These are phyloP conservation scores for Sporothrix pseudoabietina DNA, from an alignment of 2,329 filamentous ascomycete species.

Conservation along the genomic window DNA sequence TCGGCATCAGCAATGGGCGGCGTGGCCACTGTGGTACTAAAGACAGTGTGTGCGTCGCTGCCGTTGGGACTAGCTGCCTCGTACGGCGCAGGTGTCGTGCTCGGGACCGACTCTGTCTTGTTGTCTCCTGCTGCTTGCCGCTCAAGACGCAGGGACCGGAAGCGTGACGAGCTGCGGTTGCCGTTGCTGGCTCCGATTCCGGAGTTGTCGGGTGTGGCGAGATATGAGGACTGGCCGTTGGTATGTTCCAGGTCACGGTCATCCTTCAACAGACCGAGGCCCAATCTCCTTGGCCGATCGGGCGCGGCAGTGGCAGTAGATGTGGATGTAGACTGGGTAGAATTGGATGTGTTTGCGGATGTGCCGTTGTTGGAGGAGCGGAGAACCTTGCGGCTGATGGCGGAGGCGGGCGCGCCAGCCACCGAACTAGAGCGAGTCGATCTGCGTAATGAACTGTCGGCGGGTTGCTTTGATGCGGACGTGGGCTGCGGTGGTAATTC, in stretches of 20 bases:
- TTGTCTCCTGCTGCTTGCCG: conserved; percentile 42
- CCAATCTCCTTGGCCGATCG: conserved; percentile 47
- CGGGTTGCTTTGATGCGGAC: conserved; percentile 24
- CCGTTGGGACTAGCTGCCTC: conserved; percentile 56
- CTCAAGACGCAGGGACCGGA: conserved; percentile 48
- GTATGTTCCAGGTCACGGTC: background rate
- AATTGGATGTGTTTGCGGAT: conserved; percentile 26
- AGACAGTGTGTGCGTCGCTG: conserved; percentile 61
- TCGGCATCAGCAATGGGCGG: conserved; percentile 76
- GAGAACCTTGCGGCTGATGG: conserved; percentile 40
- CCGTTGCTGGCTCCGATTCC: conserved; percentile 42
- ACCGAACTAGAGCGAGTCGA: conserved; percentile 42
- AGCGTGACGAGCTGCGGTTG: conserved; percentile 45
- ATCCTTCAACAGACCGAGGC: conserved; percentile 34
- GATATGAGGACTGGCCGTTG: conserved; percentile 36
- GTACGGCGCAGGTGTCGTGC: conserved; percentile 46
- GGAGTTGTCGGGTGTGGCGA: conserved; percentile 62
- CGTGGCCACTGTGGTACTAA: conserved; percentile 67
- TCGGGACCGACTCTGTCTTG: conserved; percentile 50
- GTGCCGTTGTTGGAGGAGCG: conserved; percentile 35
- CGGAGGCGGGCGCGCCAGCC: conserved; percentile 40
- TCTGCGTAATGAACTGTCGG: conserved; percentile 40
- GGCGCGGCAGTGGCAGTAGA: conserved; percentile 40
- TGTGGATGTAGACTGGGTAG: conserved; percentile 34
- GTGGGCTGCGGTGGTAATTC: conserved; percentile 36